Conservation (phyloP, 2,329 filamentous ascomycete genomes). For the Aspergillus puulaauensis region DNA sequence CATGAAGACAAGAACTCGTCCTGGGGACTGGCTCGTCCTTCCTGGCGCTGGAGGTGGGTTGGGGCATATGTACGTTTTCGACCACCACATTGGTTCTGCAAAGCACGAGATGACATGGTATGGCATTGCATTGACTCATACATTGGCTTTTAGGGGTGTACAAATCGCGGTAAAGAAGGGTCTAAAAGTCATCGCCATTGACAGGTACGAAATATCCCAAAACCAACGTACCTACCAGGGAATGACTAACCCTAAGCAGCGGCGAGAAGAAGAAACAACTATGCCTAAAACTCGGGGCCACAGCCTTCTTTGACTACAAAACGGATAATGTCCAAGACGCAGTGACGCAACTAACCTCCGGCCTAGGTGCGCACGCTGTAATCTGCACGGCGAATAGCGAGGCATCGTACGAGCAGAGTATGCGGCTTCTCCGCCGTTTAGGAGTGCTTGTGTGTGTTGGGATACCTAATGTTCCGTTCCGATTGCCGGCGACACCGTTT, state of each 20-base stretch:
- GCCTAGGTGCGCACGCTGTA: constrained; percentile 47
- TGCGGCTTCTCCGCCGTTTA: constrained; percentile 44
- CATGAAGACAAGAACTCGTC: constrained; percentile 34
- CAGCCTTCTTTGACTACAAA: constrained; percentile 35
- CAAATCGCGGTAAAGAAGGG: constrained; percentile 39
- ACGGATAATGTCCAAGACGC: constrained; percentile 38
- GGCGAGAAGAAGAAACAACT: constrained; percentile 35
- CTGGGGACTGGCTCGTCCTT: constrained; percentile 37
- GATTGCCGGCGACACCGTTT: constrained; percentile 47
- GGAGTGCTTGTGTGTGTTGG: constrained; percentile 51
- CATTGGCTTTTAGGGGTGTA: constrained; percentile 28
- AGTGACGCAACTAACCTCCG: constrained; percentile 41
- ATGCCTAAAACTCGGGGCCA: constrained; percentile 34
- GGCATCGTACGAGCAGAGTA: constrained; percentile 45
- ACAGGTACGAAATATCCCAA: constrained; percentile 25
- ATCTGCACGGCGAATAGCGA: constrained; percentile 50
- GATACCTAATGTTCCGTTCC: constrained; percentile 44
- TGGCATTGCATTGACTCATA: background rate
- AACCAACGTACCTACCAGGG: background rate
- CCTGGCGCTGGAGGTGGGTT: constrained; percentile 39
- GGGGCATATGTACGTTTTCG: constrained; percentile 35
- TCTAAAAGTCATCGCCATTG: constrained; percentile 38
- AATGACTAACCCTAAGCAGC: constrained; percentile 16
- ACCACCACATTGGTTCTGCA: background rate
- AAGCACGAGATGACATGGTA: background rate